These are phyloP conservation scores for Phytophthora niederhauseri DNA, from an alignment of 352 stramenopile genomes.

Conservation along the genomic window DNA sequence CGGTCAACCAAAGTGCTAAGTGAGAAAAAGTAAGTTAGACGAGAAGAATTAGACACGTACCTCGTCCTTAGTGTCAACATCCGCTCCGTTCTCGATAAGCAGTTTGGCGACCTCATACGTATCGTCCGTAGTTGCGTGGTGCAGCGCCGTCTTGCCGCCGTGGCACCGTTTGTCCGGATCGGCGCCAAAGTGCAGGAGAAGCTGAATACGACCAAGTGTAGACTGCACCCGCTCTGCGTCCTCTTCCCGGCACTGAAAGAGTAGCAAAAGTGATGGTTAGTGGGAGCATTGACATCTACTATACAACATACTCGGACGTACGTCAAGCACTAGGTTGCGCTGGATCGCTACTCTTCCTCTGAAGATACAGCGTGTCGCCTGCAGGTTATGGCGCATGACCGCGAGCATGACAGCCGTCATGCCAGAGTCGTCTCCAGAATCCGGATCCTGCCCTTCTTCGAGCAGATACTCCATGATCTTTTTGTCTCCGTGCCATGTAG, in stretches of 20 bases:
- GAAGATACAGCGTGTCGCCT: conserved; percentile 26
- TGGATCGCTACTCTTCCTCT: conserved; percentile 16
- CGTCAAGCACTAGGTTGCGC: conserved; percentile 26
- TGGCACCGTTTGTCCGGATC: conserved; percentile 13
- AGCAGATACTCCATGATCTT: conserved; percentile 20
- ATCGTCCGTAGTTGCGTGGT: conserved; percentile 15
- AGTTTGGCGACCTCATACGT: conserved; percentile 14
- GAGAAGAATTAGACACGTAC: background rate
- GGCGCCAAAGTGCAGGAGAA: conserved; percentile 4
- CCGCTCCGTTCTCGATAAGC: conserved; percentile 1
- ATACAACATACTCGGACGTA: conserved; percentile 1
- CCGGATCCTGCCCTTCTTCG: conserved; percentile 15
- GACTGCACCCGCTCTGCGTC: conserved; percentile 10
- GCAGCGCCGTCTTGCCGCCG: conserved; percentile 21
- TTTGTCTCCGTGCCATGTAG: conserved; percentile 19
- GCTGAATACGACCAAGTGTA: conserved; percentile 3
- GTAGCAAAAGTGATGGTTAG: background rate
- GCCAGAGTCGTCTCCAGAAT: conserved; percentile 16
- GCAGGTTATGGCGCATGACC: conserved; percentile 25
- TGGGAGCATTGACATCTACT: no score
- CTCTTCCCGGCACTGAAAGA: conserved; percentile 22
- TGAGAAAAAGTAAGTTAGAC: background rate
- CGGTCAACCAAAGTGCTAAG: background rate
- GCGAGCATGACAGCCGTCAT: conserved; percentile 25
- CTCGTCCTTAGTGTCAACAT: conserved; percentile 5